Evolutionary conservation across 1,284 basidiomycete species (phyloP).

Genomic region (Phylloboletellus chloephorus): DNA sequence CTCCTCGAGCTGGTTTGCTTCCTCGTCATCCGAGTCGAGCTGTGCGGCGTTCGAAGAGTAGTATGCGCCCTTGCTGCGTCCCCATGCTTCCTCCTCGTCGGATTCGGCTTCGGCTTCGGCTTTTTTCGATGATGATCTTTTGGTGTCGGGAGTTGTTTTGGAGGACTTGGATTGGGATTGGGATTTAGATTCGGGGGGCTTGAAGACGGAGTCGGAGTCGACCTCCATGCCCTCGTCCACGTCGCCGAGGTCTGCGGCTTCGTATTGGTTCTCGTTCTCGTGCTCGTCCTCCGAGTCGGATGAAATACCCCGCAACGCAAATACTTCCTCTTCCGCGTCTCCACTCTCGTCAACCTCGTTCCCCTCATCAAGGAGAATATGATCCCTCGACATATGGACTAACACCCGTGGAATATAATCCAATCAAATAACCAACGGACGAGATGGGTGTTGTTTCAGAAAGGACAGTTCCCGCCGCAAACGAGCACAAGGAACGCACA

Average conservation of each 20-base stretch:
- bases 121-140: constrained; percentile 31
- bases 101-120: constrained; percentile 36
- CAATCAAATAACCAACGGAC: not conserved
- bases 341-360: constrained; percentile 34
- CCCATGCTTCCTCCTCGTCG: constrained; percentile 76
- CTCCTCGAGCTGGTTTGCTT: constrained; percentile 82
- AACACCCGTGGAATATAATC: not conserved
- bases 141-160: constrained; percentile 27
- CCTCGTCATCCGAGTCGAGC: constrained; percentile 80
- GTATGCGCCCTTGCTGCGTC: constrained; percentile 69
- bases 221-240: constrained; percentile 49
- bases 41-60: constrained; percentile 81
- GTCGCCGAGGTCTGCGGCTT: constrained; percentile 41
- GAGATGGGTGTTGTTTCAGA: constrained; percentile 5
- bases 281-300: constrained; percentile 58
- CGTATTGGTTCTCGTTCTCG: constrained; percentile 35
- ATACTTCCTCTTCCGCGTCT: constrained; percentile 63
- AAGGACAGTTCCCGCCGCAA: not conserved
- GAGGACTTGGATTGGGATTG: constrained; percentile 32
- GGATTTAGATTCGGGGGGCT: constrained; percentile 22
- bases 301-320: constrained; percentile 28
- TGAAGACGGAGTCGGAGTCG: constrained; percentile 34
- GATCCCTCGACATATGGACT: constrained; percentile 73
- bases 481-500: constrained; percentile 42
- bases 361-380: constrained; percentile 68